Conservation (phyloP, 2,329 filamentous ascomycete genomes). For the Cladophialophora bantiana region DNA sequence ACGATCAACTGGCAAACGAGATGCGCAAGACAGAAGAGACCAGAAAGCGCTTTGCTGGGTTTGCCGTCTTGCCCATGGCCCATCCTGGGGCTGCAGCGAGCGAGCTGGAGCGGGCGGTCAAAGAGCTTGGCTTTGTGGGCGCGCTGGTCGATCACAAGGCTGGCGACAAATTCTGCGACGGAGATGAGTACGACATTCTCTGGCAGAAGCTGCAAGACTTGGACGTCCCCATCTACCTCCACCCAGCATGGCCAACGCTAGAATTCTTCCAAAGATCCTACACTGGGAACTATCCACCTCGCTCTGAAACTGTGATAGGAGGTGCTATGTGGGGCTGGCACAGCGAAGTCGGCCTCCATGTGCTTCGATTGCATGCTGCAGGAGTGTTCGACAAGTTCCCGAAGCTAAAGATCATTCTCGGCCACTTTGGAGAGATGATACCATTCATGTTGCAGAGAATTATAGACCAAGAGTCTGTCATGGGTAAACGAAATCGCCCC, state of each 20-base stretch:
- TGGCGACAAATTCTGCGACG: not conserved
- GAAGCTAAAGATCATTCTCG: conserved; percentile 61
- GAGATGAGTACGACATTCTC: not conserved
- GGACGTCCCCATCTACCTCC: conserved; percentile 60
- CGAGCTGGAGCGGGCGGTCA: conserved; percentile 49
- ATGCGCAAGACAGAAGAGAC: conserved; percentile 41
- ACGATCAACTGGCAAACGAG: conserved; percentile 25
- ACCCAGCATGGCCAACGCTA: conserved; percentile 53
- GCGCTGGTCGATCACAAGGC: conserved; percentile 54
- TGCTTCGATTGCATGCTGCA: conserved; percentile 56
- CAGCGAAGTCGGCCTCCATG: conserved; percentile 45
- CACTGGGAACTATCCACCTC: conserved; percentile 47
- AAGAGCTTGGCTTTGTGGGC: conserved; percentile 55
- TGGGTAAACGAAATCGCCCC: conserved; percentile 60
- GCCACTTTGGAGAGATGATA: conserved; percentile 61
- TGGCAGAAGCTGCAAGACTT: conserved; percentile 40
- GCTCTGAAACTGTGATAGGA: conserved; percentile 17
- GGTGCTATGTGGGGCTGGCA: conserved; percentile 48
- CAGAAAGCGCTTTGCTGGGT: conserved; percentile 48
- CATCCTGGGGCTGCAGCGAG: conserved; percentile 46
- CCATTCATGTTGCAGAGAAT: conserved; percentile 61
- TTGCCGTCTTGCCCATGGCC: conserved; percentile 52
- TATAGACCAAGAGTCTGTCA: conserved; percentile 39
- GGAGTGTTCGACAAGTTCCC: conserved; percentile 65
- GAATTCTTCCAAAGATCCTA: conserved; percentile 45